Evolutionary conservation across 495 filamentous ascomycete genomes (phyloP).

Genomic region (Penicillium crystallinum): DNA sequence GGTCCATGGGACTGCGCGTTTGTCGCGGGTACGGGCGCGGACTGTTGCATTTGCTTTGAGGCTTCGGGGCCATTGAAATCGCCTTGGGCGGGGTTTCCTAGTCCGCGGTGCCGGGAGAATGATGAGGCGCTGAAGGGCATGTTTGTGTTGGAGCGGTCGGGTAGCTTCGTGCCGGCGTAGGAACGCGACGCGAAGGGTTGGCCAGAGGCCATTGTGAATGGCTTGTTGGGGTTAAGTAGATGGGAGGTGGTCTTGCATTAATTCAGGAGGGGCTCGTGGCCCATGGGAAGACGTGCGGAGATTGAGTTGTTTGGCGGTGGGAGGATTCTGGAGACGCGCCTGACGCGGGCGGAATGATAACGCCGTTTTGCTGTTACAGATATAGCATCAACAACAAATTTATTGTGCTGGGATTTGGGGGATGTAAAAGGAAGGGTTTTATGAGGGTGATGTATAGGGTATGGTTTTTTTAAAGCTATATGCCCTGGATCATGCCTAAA

Average conservation of each 20-base stretch:
- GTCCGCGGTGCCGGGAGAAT: constrained; percentile 35
- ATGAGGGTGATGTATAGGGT: too few species aligned
- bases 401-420: constrained; percentile 1
- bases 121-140: constrained; percentile 47
- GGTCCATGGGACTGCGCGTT: constrained; percentile 32
- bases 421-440: too few species aligned
- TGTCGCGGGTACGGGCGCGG: constrained; percentile 21
- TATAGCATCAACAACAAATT: constrained; percentile 5
- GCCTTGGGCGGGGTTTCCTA: constrained; percentile 22
- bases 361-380: not conserved
- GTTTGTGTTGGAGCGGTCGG: constrained; percentile 45
- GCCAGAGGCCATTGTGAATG: constrained; percentile 26
- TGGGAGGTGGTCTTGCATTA: not conserved
- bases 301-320: constrained; percentile 22
- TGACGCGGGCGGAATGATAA: constrained; percentile 19
- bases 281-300: constrained; percentile 10
- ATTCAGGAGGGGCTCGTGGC: constrained; percentile 6
- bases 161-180: constrained; percentile 43
- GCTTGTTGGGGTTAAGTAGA: not conserved
- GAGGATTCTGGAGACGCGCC: constrained; percentile 26
- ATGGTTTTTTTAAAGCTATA: too few species aligned
- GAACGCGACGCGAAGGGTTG: constrained; percentile 49
- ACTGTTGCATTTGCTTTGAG: constrained; percentile 28
- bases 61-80: constrained; percentile 29
- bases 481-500: too few species aligned